phyloP scores from a whole-genome alignment of 139 green algal species.

The Nannochloris sp. region DNA sequence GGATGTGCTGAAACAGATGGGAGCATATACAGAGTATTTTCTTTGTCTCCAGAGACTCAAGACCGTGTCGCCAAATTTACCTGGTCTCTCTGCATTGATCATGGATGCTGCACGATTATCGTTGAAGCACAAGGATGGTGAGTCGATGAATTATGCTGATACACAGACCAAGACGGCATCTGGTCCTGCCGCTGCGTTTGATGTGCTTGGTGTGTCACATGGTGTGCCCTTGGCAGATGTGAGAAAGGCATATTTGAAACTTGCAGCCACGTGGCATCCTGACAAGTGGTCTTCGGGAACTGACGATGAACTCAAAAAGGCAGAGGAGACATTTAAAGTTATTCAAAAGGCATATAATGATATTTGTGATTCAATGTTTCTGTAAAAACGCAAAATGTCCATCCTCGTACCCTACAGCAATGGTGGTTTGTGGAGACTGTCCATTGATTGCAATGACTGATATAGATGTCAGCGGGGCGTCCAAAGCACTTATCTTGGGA shows the following conservation, averaged over 20 bases:
- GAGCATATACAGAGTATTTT: conserved; percentile 18
- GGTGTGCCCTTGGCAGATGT: conserved; percentile 18
- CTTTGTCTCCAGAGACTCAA: conserved; percentile 28
- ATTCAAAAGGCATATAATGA: conserved; percentile 24
- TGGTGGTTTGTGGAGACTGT: no score
- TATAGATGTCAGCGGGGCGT: no score
- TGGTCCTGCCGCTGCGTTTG: conserved; percentile 3
- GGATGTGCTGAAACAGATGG: conserved; percentile 15
- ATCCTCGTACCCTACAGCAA: conserved; percentile 3
- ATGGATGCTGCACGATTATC: conserved; percentile 24
- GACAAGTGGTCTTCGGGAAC: conserved; percentile 38
- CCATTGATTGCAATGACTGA: no score
- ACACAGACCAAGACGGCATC: background rate
- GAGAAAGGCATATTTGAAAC: conserved; percentile 37
- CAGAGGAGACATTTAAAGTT: conserved; percentile 24
- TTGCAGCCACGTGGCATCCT: conserved; percentile 33
- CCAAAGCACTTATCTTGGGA: no score
- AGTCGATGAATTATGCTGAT: background rate
- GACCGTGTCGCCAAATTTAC: conserved; percentile 10
- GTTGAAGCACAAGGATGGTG: background rate
- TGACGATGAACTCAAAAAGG: conserved; percentile 7
- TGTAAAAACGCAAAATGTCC: background rate
- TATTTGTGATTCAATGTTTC: background rate
- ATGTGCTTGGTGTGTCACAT: conserved; percentile 9
- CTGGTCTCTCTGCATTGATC: conserved; percentile 27